phyloP scores from a whole-genome alignment of 805 yeast genomes.

The Cephaloascus albidus region DNA sequence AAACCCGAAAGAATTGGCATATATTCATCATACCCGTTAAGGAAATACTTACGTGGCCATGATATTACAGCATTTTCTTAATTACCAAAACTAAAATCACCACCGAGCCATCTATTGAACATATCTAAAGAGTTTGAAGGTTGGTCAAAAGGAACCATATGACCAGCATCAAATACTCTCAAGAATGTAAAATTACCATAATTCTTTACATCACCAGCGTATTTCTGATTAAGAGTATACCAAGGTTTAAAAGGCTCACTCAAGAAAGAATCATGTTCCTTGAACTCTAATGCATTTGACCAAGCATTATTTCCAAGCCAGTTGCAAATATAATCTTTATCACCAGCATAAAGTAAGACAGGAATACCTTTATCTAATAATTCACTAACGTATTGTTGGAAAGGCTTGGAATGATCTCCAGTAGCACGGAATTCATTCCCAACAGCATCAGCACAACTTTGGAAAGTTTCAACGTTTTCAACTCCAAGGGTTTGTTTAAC shows the following conservation, averaged over 20 bases:
- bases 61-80: slow-evolving; percentile 65
- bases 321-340: slow-evolving; percentile 35
- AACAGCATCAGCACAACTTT: slow-evolving; percentile 11
- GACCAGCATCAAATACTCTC: slow-evolving; percentile 16
- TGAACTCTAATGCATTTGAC: slow-evolving; percentile 7
- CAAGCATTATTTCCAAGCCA: slow-evolving; percentile 29
- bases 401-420: slow-evolving; percentile 66
- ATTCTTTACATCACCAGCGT: slow-evolving; percentile 15
- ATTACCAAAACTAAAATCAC: slow-evolving; percentile 7
- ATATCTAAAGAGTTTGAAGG: slow-evolving; percentile 13
- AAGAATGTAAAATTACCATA: slow-evolving; percentile 14
- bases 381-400: slow-evolving; percentile 38
- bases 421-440: slow-evolving; percentile 7
- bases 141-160: slow-evolving; percentile 17
- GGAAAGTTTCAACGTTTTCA: slow-evolving; percentile 9
- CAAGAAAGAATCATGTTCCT: background rate
- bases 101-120: slow-evolving; percentile 15
- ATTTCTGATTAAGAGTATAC: background rate
- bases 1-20: too few relatives aligned
- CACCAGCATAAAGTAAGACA: slow-evolving; percentile 16
- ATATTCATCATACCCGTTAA: too few relatives aligned
- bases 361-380: slow-evolving; percentile 20
- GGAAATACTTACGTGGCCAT: too few relatives aligned
- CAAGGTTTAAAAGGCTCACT: background rate
- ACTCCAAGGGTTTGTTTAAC: slow-evolving; percentile 18